Conservation (phyloP, 441 rosid genomes). For the Erodium trifolium region DNA sequence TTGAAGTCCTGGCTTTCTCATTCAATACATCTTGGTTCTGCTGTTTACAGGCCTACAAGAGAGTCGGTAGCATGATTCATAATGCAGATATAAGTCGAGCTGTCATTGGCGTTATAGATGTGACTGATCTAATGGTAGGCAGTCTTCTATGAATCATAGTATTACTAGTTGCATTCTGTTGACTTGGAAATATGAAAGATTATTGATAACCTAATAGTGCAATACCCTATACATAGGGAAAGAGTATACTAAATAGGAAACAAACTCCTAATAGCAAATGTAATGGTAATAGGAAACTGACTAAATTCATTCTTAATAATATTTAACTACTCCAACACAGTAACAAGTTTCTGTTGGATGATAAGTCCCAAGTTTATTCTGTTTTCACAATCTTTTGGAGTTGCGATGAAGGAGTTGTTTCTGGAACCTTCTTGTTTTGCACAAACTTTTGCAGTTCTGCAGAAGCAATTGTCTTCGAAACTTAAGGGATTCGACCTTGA, state of each 20-base stretch:
- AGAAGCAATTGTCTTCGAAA: too few relatives aligned
- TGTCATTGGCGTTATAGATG: constrained; percentile 34
- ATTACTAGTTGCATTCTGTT: constrained; percentile 1
- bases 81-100: constrained; percentile 28
- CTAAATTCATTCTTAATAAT: too few relatives aligned
- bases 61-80: constrained; percentile 38
- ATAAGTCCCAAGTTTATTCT: background rate
- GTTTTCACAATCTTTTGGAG: background rate
- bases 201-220: too few relatives aligned
- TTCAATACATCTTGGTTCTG: constrained; percentile 4
- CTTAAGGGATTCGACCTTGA: background rate
- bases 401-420: background rate
- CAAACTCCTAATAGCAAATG: too few relatives aligned
- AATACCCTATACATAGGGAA: too few relatives aligned
- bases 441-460: too few relatives aligned
- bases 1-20: background rate
- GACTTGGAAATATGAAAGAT: too few relatives aligned
- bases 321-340: too few relatives aligned
- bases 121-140: constrained; percentile 31
- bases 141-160: constrained; percentile 4
- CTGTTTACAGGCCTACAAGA: constrained; percentile 27
- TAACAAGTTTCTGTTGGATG: background rate
- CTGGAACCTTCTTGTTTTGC: too few relatives aligned
- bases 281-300: too few relatives aligned
- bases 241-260: too few relatives aligned